Conservation (phyloP, 75 land plant genomes). For the Chamaecyparis obtusa region DNA sequence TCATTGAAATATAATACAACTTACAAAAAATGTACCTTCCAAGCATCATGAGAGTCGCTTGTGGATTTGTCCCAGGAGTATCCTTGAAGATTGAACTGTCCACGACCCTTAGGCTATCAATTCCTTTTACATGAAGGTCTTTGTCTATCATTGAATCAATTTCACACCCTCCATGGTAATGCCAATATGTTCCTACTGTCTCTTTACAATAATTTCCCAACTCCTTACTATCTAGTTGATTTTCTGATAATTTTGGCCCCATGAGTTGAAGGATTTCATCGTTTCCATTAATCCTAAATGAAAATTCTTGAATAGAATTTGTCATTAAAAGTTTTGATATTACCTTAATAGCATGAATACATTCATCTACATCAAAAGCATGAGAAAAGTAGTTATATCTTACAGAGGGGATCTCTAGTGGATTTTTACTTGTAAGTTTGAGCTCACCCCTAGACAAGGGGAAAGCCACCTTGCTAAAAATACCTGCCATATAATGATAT, state of each 20-base stretch:
- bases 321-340: conserved; percentile 44
- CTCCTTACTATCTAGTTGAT: conserved; percentile 16
- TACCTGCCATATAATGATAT: background rate
- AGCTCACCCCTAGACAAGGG: background rate
- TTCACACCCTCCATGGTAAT: conserved; percentile 65
- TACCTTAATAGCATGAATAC: conserved; percentile 46
- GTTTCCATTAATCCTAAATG: conserved; percentile 14
- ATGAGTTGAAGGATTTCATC: background rate
- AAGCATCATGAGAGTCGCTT: conserved; percentile 80
- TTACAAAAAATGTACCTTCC: conserved; percentile 36
- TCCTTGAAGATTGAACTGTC: conserved; percentile 53
- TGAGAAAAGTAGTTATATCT: conserved; percentile 16
- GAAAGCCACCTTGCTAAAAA: background rate
- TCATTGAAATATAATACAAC: no score
- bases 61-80: conserved; percentile 70
- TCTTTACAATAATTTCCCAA: conserved; percentile 53
- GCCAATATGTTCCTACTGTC: conserved; percentile 57
- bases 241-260: conserved; percentile 22
- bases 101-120: conserved; percentile 46
- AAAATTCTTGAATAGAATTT: conserved; percentile 28
- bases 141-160: conserved; percentile 39
- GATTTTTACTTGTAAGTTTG: background rate
- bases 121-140: conserved; percentile 42
- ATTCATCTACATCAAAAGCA: conserved; percentile 50
- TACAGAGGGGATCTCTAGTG: background rate